Percentiles rank a stretch among this genome's conserved stretches.
Evolutionary conservation across 805 yeast genomes (phyloP).

Genomic region (Spathaspora arborariae): DNA sequence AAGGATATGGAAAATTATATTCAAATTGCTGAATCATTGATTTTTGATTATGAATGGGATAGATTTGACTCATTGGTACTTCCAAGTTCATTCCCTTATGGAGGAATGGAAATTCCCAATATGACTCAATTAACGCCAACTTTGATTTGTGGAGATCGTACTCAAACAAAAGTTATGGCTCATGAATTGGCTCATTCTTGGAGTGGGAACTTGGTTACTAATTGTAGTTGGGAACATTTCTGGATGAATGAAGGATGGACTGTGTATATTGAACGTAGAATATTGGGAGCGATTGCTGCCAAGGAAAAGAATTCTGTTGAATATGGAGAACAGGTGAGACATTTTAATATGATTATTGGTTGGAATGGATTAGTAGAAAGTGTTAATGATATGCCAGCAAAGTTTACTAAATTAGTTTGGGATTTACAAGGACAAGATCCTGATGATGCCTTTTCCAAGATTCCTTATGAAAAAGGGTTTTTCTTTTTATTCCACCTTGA

Average conservation of each 20-base stretch:
- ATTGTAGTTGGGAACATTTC: conserved; percentile 35
- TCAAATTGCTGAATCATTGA: conserved; percentile 29
- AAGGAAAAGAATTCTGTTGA: conserved; percentile 17
- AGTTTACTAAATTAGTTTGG: conserved; percentile 22
- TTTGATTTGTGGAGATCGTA: conserved; percentile 28
- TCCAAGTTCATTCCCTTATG: conserved; percentile 31
- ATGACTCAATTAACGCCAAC: conserved; percentile 33
- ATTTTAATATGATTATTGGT: conserved; percentile 30
- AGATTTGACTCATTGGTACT: conserved; percentile 32
- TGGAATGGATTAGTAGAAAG: conserved; percentile 26
- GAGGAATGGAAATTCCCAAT: conserved; percentile 39
- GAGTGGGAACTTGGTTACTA: conserved; percentile 36
- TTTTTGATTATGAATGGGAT: conserved; percentile 32
- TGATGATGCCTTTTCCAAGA: conserved; percentile 23
- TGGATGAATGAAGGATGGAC: conserved; percentile 40
- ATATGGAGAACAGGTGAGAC: conserved; percentile 30
- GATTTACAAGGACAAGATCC: conserved; percentile 11
- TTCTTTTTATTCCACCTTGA: conserved; percentile 27
- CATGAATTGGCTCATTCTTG: conserved; percentile 38
- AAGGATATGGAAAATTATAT: conserved; percentile 32
- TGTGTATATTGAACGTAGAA: conserved; percentile 32
- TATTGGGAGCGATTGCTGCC: conserved; percentile 27
- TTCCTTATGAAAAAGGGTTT: conserved; percentile 37
- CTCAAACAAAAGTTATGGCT: conserved; percentile 32
- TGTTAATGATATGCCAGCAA: conserved; percentile 17